Percentiles rank a stretch among this genome's conserved stretches.
phyloP scores from a whole-genome alignment of 768 basidiomycete genomes.

The Suillus bovinus region DNA sequence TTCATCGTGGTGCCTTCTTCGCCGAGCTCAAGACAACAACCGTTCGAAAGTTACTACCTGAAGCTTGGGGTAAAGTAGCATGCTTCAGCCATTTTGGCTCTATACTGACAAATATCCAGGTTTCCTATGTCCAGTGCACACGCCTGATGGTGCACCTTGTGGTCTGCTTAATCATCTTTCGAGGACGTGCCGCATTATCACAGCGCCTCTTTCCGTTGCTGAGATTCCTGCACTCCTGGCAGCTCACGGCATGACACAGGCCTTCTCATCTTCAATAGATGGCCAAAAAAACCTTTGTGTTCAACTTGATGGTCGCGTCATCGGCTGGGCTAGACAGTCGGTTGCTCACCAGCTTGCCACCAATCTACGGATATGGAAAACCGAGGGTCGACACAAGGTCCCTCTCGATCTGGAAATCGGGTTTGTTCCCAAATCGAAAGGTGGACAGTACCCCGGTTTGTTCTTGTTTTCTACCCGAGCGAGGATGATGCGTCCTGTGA shows the following conservation, averaged over 20 bases:
- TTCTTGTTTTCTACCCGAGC: constrained; percentile 86
- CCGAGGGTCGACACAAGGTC: constrained; percentile 76
- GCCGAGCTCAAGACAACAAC: constrained; percentile 97
- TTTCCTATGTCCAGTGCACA: constrained; percentile 98
- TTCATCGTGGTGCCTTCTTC: constrained; percentile 99
- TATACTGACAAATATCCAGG: constrained; percentile 45
- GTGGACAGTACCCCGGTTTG: constrained; percentile 96
- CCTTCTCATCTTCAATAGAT: constrained; percentile 77
- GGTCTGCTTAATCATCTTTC: constrained; percentile 97
- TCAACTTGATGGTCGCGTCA: constrained; percentile 93
- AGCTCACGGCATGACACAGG: constrained; percentile 92
- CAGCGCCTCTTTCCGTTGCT: constrained; percentile 67
- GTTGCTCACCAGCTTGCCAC: constrained; percentile 81
- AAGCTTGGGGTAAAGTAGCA: constrained; percentile 83
- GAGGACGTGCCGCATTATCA: constrained; percentile 89
- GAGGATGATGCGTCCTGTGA: constrained; percentile 98
- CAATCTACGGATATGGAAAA: constrained; percentile 92
- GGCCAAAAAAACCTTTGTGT: constrained; percentile 82
- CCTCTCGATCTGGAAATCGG: constrained; percentile 96
- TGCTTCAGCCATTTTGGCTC: constrained; percentile 8
- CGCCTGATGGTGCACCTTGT: constrained; percentile 97
- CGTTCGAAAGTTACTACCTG: constrained; percentile 93
- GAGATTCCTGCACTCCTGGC: constrained; percentile 82
- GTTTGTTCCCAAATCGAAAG: constrained; percentile 81
- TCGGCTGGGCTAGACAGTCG: constrained; percentile 85